These are phyloP conservation scores for Symbiodinium pilosum DNA, from an alignment of 73 alveolate genomes.

Conservation along the genomic window DNA sequence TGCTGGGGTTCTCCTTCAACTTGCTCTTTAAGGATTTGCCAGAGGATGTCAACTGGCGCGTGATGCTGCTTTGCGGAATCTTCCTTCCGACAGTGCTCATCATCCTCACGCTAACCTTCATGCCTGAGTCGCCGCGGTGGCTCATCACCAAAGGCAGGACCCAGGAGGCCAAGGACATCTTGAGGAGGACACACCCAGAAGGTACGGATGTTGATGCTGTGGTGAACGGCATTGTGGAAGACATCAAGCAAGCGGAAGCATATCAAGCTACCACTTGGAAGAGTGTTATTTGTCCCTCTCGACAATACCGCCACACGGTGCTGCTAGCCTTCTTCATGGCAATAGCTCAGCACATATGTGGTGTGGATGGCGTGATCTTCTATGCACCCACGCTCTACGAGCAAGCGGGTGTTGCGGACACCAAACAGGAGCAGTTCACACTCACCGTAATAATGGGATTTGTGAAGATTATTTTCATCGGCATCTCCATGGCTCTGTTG, in stretches of 20 bases:
- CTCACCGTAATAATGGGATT: neutral
- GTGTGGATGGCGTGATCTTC: slow-evolving; percentile 6
- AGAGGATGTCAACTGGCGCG: slow-evolving; percentile 4
- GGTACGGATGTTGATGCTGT: slow-evolving; percentile 4
- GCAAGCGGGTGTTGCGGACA: slow-evolving; percentile 16
- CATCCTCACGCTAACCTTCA: slow-evolving; percentile 9
- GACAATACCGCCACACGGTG: neutral
- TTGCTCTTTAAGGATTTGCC: neutral
- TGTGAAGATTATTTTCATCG: neutral
- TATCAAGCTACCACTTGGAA: neutral
- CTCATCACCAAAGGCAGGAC: slow-evolving; percentile 13
- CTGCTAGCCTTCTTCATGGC: slow-evolving; percentile 13
- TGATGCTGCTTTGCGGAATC: neutral
- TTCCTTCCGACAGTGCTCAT: slow-evolving; percentile 21
- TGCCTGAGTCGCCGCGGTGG: slow-evolving; percentile 31
- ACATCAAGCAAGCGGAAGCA: neutral
- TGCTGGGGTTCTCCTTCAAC: slow-evolving; percentile 10
- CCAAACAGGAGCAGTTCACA: slow-evolving; percentile 10
- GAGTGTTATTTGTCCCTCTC: neutral
- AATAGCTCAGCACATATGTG: neutral
- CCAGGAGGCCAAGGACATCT: neutral
- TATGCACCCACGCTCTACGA: slow-evolving; percentile 4
- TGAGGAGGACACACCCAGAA: neutral
- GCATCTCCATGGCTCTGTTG: neutral
- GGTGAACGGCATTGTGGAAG: neutral